Conservation (phyloP, 2,329 filamentous ascomycete genomes). For the Apiospora rasikravindrae region DNA sequence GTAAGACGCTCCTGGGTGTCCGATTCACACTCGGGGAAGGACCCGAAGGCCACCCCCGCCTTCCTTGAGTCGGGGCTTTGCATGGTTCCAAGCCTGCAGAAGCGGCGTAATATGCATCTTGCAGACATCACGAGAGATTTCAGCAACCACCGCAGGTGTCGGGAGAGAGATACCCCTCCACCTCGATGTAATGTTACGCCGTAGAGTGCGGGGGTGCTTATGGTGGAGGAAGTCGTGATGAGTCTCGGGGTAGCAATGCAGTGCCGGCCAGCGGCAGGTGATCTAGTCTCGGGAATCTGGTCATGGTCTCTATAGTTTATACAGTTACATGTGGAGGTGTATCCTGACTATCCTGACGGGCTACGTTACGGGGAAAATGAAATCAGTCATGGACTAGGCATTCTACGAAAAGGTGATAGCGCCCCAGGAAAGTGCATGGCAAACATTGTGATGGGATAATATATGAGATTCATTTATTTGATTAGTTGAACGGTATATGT, state of each 20-base stretch:
- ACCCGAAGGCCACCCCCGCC: not conserved
- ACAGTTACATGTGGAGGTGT: not conserved
- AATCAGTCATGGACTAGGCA: too few relatives aligned
- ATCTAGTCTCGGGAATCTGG: not conserved
- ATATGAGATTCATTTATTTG: not conserved
- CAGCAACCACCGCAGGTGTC: not conserved
- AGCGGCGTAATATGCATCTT: not conserved
- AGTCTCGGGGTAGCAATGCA: slow-evolving; percentile 6
- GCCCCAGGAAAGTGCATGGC: not conserved
- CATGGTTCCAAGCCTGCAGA: slow-evolving; percentile 1
- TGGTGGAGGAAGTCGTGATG: slow-evolving; percentile 2
- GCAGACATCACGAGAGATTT: not conserved
- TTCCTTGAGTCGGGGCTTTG: slow-evolving; percentile 1
- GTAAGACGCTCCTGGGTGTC: not conserved
- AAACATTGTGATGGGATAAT: not conserved
- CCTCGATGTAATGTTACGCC: slow-evolving; percentile 7
- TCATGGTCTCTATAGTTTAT: not conserved
- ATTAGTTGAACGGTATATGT: not conserved
- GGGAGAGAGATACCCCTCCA: not conserved
- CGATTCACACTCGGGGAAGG: not conserved
- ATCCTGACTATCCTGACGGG: not conserved
- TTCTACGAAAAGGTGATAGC: not conserved
- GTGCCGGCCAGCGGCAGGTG: not conserved
- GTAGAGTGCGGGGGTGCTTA: not conserved
- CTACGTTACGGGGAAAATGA: not conserved